A percentile compares a stretch with the other conserved stretches of the same genome.
Conservation (phyloP, 2,329 filamentous ascomycete species). For the Lecanosticta acicola region DNA sequence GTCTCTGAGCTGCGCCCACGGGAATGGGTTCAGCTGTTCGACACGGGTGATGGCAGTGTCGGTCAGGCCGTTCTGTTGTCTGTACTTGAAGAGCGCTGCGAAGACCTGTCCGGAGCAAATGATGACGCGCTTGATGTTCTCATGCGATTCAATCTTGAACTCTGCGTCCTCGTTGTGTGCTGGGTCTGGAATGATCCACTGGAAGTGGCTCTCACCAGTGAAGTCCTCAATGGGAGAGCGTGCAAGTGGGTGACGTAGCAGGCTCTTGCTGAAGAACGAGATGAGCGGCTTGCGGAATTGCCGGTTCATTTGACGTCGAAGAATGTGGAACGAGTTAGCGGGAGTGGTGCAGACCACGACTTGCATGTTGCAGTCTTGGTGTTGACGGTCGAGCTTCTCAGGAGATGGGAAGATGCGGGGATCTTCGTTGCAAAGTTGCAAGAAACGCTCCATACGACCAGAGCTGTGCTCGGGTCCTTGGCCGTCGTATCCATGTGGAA, state of each 20-base stretch:
- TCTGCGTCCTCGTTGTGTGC: slow-evolving; percentile 65
- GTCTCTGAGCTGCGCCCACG: slow-evolving; percentile 92
- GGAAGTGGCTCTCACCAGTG: slow-evolving; percentile 84
- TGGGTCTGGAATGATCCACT: slow-evolving; percentile 90
- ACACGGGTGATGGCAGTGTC: slow-evolving; percentile 91
- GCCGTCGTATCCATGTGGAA: slow-evolving; percentile 96
- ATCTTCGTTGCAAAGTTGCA: slow-evolving; percentile 96
- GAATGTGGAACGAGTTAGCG: slow-evolving; percentile 90
- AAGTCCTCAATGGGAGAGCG: slow-evolving; percentile 90
- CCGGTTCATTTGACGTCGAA: slow-evolving; percentile 95
- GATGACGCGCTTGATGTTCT: slow-evolving; percentile 89
- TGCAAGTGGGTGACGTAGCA: slow-evolving; percentile 88
- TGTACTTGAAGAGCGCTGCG: slow-evolving; percentile 83
- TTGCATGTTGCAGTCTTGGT: slow-evolving; percentile 99
- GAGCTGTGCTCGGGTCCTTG: slow-evolving; percentile 98
- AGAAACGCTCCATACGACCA: slow-evolving; percentile 91
- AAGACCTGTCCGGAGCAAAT: slow-evolving; percentile 95
- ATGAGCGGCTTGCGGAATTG: slow-evolving; percentile 98
- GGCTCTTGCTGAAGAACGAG: slow-evolving; percentile 97
- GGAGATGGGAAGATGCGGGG: slow-evolving; percentile 82
- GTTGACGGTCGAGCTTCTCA: slow-evolving; percentile 90
- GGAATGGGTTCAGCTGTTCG: slow-evolving; percentile 98
- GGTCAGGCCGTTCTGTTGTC: slow-evolving; percentile 76
- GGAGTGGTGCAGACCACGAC: slow-evolving; percentile 96
- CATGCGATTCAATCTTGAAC: slow-evolving; percentile 62